Conservation (phyloP, 208 protist species). For the Wallacemonas collosoma region DNA sequence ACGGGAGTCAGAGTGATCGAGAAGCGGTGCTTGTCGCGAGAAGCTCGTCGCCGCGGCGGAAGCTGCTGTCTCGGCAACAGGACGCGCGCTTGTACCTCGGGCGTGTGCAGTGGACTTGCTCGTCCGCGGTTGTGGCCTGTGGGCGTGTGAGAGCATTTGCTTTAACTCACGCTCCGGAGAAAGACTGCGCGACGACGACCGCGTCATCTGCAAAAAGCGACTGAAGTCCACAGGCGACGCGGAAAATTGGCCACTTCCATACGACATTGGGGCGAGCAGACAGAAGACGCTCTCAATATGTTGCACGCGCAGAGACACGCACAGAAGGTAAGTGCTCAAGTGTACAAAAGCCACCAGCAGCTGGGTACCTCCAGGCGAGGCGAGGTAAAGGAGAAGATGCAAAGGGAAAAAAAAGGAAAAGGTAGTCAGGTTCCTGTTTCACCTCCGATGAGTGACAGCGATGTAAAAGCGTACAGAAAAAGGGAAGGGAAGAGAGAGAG, state of each 20-base stretch:
- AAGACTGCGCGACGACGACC: conserved; percentile 49
- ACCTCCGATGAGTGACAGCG: background rate
- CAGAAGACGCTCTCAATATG: too few relatives aligned
- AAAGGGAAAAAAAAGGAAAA: conserved; percentile 14
- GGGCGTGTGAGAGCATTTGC: conserved; percentile 64
- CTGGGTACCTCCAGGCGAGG: background rate
- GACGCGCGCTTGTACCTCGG: background rate
- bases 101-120: background rate
- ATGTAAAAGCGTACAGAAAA: background rate
- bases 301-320: too few relatives aligned
- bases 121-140: conserved; percentile 2
- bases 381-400: conserved; percentile 9
- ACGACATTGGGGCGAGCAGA: conserved; percentile 2
- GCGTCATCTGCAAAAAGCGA: conserved; percentile 60
- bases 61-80: conserved; percentile 1
- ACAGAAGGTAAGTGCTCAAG: too few relatives aligned
- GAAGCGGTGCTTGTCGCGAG: conserved; percentile 21
- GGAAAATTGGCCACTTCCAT: conserved; percentile 26
- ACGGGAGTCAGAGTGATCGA: background rate
- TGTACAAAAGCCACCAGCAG: too few relatives aligned
- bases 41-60: background rate
- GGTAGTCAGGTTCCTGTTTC: background rate
- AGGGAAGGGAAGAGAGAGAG: background rate
- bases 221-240: conserved; percentile 62
- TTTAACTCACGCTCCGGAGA: conserved; percentile 74